These are phyloP conservation scores for Cercospora beticola DNA, from an alignment of 2,329 filamentous ascomycete species.

Conservation along the genomic window DNA sequence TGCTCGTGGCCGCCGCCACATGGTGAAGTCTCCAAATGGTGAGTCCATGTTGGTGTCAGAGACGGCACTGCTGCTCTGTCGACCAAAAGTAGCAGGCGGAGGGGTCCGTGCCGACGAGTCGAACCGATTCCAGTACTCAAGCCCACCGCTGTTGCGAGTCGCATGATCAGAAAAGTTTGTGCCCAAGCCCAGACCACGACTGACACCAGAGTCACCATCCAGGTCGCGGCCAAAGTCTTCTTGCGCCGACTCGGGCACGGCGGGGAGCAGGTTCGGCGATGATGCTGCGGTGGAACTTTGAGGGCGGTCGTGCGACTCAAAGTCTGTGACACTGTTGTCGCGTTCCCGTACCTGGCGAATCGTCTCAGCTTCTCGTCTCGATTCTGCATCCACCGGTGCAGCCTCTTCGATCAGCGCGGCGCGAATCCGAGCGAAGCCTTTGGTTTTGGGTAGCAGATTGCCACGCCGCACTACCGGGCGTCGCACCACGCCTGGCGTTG, in stretches of 20 bases:
- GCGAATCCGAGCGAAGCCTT: conserved; percentile 89
- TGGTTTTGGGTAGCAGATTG: conserved; percentile 92
- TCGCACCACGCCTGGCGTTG: conserved; percentile 72
- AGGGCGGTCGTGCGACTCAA: conserved; percentile 40
- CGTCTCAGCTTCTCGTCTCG: conserved; percentile 88
- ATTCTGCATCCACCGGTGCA: conserved; percentile 83
- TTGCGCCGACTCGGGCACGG: conserved; percentile 57
- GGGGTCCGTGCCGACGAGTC: conserved; percentile 65
- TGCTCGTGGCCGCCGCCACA: conserved; percentile 35
- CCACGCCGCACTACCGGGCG: conserved; percentile 81
- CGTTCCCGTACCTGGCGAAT: conserved; percentile 92
- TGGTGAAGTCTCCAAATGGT: conserved; percentile 42
- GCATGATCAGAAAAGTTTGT: conserved; percentile 74
- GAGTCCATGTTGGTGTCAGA: conserved; percentile 74
- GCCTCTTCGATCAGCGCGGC: conserved; percentile 86
- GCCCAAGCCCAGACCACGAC: conserved; percentile 48
- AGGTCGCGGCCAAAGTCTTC: conserved; percentile 70
- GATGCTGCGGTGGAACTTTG: conserved; percentile 61
- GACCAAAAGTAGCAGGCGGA: conserved; percentile 60
- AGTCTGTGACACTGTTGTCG: conserved; percentile 55
- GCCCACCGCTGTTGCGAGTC: conserved; percentile 68
- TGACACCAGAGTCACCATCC: conserved; percentile 23
- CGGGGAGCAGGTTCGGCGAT: conserved; percentile 64
- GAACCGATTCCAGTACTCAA: conserved; percentile 77
- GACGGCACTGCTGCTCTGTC: conserved; percentile 52